phyloP scores from a whole-genome alignment of 2,329 filamentous ascomycete species.

The Penicillium palitans region DNA sequence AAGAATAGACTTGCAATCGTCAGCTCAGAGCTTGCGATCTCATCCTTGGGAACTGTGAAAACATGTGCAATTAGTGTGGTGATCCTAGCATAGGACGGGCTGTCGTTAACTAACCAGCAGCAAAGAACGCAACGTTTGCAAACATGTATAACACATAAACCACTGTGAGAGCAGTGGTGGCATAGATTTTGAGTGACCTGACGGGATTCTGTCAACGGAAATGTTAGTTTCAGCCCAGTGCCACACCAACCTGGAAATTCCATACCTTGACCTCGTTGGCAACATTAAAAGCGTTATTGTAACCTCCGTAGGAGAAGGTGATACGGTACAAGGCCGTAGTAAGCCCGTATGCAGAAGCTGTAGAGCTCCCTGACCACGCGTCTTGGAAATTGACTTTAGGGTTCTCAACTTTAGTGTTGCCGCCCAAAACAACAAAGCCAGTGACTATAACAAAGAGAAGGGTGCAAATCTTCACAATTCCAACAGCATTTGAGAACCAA shows the following conservation, averaged over 20 bases:
- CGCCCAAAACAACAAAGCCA: slow-evolving; percentile 62
- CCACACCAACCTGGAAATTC: neutral
- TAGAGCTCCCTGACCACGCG: slow-evolving; percentile 53
- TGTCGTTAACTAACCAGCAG: slow-evolving; percentile 38
- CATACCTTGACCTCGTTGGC: slow-evolving; percentile 58
- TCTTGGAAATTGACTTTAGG: slow-evolving; percentile 57
- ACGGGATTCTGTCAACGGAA: slow-evolving; percentile 52
- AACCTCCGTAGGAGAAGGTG: slow-evolving; percentile 59
- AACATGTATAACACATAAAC: slow-evolving; percentile 54
- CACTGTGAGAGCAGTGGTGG: slow-evolving; percentile 1
- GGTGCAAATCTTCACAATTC: slow-evolving; percentile 59
- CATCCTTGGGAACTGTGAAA: slow-evolving; percentile 43
- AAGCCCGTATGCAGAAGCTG: slow-evolving; percentile 47
- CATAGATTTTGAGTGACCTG: slow-evolving; percentile 43
- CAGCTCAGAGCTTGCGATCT: slow-evolving; percentile 52
- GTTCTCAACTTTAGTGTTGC: slow-evolving; percentile 51
- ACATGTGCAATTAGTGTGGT: neutral
- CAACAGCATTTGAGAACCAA: slow-evolving; percentile 57
- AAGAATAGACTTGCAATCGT: slow-evolving; percentile 61
- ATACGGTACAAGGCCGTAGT: slow-evolving; percentile 61
- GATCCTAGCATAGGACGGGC: slow-evolving; percentile 20
- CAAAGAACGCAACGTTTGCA: slow-evolving; percentile 61
- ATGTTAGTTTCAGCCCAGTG: neutral
- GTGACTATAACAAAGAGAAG: slow-evolving; percentile 62
- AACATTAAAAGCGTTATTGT: slow-evolving; percentile 61